Evolutionary conservation across 108 stramenopile genomes (phyloP).

Genomic region (Nitzschia sp.): DNA sequence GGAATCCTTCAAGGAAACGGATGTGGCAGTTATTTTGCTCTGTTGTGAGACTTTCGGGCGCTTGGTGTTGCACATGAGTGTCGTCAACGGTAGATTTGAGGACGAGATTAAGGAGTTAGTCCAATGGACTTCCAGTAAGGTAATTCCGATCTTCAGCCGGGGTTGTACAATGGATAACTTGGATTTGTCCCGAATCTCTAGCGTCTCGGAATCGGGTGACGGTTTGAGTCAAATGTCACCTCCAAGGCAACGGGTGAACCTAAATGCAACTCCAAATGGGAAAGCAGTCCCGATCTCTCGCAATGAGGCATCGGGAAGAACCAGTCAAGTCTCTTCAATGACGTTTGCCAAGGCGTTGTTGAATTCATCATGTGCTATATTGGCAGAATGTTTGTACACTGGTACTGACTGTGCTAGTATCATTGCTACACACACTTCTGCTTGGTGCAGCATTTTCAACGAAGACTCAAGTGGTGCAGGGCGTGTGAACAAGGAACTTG

Average conservation of each 20-base stretch:
- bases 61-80: conserved; percentile 67
- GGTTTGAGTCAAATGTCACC: conserved; percentile 23
- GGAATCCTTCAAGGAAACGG: conserved; percentile 12
- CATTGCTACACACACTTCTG: conserved; percentile 18
- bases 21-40: conserved; percentile 38
- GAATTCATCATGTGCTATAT: conserved; percentile 41
- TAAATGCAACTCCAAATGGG: conserved; percentile 18
- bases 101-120: conserved; percentile 39
- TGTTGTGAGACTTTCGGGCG: conserved; percentile 60
- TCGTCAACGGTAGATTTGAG: conserved; percentile 27
- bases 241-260: conserved; percentile 30
- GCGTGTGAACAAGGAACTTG: neutral
- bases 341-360: conserved; percentile 24
- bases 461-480: neutral
- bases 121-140: conserved; percentile 59
- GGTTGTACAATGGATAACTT: conserved; percentile 33
- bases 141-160: conserved; percentile 49
- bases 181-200: conserved; percentile 63
- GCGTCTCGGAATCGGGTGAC: conserved; percentile 19
- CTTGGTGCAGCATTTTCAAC: conserved; percentile 33
- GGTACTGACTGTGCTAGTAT: conserved; percentile 26
- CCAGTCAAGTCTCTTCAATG: too few species aligned
- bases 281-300: too few species aligned
- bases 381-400: conserved; percentile 41
- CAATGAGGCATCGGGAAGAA: too few species aligned